These are phyloP conservation scores for Alternaria tenuissima DNA, from an alignment of 2,329 filamentous ascomycete genomes.

Conservation along the genomic window DNA sequence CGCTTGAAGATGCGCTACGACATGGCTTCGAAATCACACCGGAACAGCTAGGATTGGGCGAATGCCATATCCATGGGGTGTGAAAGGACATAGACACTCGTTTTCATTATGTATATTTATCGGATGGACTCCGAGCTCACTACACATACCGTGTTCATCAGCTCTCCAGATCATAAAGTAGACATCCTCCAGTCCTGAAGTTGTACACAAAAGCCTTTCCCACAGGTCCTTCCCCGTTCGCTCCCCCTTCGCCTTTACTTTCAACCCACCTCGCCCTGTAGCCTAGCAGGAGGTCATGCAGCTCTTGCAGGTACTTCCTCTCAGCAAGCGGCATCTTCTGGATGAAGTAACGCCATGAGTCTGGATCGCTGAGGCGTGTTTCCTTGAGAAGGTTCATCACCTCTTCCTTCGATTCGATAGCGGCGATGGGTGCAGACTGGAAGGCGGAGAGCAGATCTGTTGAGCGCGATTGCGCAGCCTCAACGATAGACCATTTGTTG, in stretches of 20 bases:
- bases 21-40: too few species aligned
- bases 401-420: conserved; percentile 86
- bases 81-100: too few species aligned
- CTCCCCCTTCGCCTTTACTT: conserved; percentile 31
- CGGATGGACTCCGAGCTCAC: too few species aligned
- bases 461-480: conserved; percentile 69
- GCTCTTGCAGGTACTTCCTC: conserved; percentile 81
- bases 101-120: too few species aligned
- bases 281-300: conserved; percentile 76
- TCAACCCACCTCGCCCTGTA: conserved; percentile 68
- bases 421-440: conserved; percentile 79
- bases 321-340: conserved; percentile 80
- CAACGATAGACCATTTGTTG: conserved; percentile 85
- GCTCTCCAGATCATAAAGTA: conserved; percentile 80
- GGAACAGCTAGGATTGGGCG: too few species aligned
- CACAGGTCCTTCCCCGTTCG: conserved; percentile 55
- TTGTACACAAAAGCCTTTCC: conserved; percentile 90
- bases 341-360: conserved; percentile 83
- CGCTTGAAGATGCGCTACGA: too few species aligned
- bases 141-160: too few species aligned
- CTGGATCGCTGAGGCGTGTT: conserved; percentile 78
- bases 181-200: conserved; percentile 81
- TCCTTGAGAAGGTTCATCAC: conserved; percentile 78
- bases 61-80: too few species aligned
- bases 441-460: conserved; percentile 74